Base-by-base conservation (phyloP, 2,329 filamentous ascomycete species). In the Phoma sp. region DNA sequence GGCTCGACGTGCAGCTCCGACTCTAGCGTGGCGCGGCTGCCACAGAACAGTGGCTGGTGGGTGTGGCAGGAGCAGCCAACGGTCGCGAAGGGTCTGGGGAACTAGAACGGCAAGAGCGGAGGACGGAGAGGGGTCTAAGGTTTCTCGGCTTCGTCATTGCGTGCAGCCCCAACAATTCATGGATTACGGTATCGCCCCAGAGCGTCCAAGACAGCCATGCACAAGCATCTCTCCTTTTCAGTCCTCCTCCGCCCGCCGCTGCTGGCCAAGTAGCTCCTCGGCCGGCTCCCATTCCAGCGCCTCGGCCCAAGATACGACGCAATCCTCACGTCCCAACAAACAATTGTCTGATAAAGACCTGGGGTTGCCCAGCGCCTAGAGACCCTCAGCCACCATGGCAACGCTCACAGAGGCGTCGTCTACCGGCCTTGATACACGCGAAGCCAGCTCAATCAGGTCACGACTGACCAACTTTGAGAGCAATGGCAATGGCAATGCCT, bases 371-470 rank as follows among this genome's bases (percentile, higher is more conserved):
- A n/a, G 14, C 9, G 13, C 14, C 23, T 32, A 14, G 25, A 22
- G 8, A 27, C 22, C 23, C 29, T 30, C 33, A 27, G 23, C 44
- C 25, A 39, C 29, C 49, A 76, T 77, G 74, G 65, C 71, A 8
- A 74, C 71, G 14, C 40, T 70, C 39, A 66, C 64, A 24, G 46
- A 64, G 52, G 44, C 47, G 30, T 49, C 51, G 32, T 44, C 60
- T 11, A 55, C 61, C 9, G 58, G 51, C 36, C 61, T 66, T 43
- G 66, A 71, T 48, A 47, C 68, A 11, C 60, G 64, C 23, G 55
- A 52, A 30, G 39, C 66, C 58, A 46, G 44, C 57, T 53, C 69
- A 49, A 65, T 71, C 22, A 55, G 57, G 33, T 65, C 66, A 55
- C 65, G 66, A 23, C 60, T 57, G 23, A 65, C 64, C 48, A 66